phyloP scores from a whole-genome alignment of 2,329 filamentous ascomycete species.

The Biscogniauxia sp. region DNA sequence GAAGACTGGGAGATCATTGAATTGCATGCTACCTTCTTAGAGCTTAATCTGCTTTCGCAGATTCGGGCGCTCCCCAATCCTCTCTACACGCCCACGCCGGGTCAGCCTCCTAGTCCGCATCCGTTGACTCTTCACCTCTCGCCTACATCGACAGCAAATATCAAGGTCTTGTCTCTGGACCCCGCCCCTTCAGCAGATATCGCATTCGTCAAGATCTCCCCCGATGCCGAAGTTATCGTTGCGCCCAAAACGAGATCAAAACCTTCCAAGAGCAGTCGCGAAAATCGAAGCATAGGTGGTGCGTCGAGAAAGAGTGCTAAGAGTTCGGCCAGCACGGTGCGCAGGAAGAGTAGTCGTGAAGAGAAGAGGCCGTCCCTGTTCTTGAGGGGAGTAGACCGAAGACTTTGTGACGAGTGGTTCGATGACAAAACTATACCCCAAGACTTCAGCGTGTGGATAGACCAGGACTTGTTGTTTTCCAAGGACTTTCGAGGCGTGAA shows the following conservation, averaged over 20 bases:
- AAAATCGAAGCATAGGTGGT: constrained; percentile 76
- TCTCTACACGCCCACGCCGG: constrained; percentile 53
- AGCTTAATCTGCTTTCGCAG: constrained; percentile 89
- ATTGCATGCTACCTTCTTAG: constrained; percentile 90
- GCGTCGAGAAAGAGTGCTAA: constrained; percentile 76
- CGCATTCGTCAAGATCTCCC: constrained; percentile 87
- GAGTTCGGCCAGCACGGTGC: constrained; percentile 69
- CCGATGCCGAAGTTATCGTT: constrained; percentile 95
- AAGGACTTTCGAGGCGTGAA: constrained; percentile 73
- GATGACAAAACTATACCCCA: constrained; percentile 60
- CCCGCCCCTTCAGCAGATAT: constrained; percentile 66
- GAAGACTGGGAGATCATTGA: constrained; percentile 99
- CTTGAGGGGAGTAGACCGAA: constrained; percentile 73
- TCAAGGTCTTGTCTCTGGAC: constrained; percentile 79
- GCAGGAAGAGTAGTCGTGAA: constrained; percentile 56
- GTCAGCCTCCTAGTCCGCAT: constrained; percentile 59
- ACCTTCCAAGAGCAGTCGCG: constrained; percentile 61
- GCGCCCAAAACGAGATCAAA: constrained; percentile 86
- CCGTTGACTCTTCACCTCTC: constrained; percentile 90
- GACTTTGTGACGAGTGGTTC: constrained; percentile 72
- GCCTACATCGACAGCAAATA: constrained; percentile 91
- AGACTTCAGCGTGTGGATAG: constrained; percentile 77
- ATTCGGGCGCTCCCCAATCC: constrained; percentile 93
- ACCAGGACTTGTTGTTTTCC: constrained; percentile 69
- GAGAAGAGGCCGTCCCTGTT: constrained; percentile 69